phyloP scores from a whole-genome alignment of 2,329 filamentous ascomycete species.

The Claviceps arundinis region DNA sequence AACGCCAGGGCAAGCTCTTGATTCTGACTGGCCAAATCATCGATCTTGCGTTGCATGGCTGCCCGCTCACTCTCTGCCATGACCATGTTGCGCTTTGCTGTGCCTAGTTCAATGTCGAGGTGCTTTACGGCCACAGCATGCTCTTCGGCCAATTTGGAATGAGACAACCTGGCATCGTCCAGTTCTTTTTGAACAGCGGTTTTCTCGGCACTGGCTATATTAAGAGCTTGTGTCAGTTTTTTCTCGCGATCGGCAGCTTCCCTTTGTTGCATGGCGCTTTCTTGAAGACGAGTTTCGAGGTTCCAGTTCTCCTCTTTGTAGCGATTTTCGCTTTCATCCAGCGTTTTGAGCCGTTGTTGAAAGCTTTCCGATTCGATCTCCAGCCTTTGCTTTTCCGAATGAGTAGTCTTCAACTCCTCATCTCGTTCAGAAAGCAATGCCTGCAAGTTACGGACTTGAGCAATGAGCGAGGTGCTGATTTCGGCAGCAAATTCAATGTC shows the following conservation, averaged over 20 bases:
- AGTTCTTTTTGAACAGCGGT: conserved; percentile 68
- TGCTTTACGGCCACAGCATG: conserved; percentile 64
- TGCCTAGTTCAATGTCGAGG: conserved; percentile 78
- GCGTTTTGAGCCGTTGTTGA: conserved; percentile 62
- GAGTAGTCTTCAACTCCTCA: conserved; percentile 63
- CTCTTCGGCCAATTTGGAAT: conserved; percentile 71
- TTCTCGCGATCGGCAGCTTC: conserved; percentile 74
- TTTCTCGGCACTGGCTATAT: conserved; percentile 60
- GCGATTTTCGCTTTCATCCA: conserved; percentile 88
- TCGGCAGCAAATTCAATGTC: conserved; percentile 98
- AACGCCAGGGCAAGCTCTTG: conserved; percentile 80
- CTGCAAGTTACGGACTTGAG: conserved; percentile 88
- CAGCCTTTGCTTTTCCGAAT: conserved; percentile 62
- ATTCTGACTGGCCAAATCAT: conserved; percentile 80
- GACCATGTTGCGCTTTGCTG: conserved; percentile 65
- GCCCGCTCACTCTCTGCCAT: conserved; percentile 66
- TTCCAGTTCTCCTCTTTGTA: conserved; percentile 99
- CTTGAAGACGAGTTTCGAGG: conserved; percentile 82
- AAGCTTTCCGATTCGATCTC: conserved; percentile 73
- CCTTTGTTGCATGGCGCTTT: conserved; percentile 58
- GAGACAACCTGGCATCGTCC: conserved; percentile 72
- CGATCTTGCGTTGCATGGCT: conserved; percentile 71
- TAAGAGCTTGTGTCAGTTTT: conserved; percentile 62
- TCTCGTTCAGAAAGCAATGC: conserved; percentile 75
- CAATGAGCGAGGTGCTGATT: conserved; percentile 85